phyloP scores from a whole-genome alignment of 768 basidiomycete species.

The Daedaleopsis sinensis region DNA sequence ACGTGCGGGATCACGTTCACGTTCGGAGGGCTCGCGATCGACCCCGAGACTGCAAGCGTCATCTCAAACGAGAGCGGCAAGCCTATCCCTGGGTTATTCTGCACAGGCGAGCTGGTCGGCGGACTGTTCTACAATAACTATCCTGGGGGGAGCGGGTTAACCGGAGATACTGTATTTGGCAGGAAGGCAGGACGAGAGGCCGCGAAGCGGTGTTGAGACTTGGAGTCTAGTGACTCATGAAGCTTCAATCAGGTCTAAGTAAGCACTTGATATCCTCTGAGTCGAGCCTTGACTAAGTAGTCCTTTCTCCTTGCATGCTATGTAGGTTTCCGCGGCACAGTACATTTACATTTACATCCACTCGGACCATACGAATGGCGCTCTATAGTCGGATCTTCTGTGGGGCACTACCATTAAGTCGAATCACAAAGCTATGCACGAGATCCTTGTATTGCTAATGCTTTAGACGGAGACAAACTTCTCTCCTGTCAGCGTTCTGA shows the following conservation, averaged over 20 bases:
- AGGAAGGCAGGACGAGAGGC: slow-evolving; percentile 54
- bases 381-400: too few relatives aligned
- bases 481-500: too few relatives aligned
- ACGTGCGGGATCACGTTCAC: slow-evolving; percentile 75
- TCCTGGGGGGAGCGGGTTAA: slow-evolving; percentile 70
- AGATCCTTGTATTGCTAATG: too few relatives aligned
- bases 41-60: slow-evolving; percentile 56
- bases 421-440: too few relatives aligned
- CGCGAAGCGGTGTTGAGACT: slow-evolving; percentile 28
- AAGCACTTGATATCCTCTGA: neutral
- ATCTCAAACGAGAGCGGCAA: slow-evolving; percentile 43
- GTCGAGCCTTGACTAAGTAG: too few relatives aligned
- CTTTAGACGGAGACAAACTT: too few relatives aligned
- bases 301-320: too few relatives aligned
- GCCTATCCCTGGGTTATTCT: slow-evolving; percentile 58
- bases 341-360: too few relatives aligned
- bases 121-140: slow-evolving; percentile 67
- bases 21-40: slow-evolving; percentile 67
- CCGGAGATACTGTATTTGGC: slow-evolving; percentile 68
- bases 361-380: too few relatives aligned
- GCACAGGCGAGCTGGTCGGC: slow-evolving; percentile 71
- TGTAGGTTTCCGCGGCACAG: too few relatives aligned
- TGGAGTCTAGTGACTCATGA: neutral
- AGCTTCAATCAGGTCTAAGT: neutral
- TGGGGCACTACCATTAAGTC: too few relatives aligned